Percentiles rank a stretch among this genome's conserved stretches.
Conservation (phyloP, 2,329 filamentous ascomycete species). For the Didymella segeticola region DNA sequence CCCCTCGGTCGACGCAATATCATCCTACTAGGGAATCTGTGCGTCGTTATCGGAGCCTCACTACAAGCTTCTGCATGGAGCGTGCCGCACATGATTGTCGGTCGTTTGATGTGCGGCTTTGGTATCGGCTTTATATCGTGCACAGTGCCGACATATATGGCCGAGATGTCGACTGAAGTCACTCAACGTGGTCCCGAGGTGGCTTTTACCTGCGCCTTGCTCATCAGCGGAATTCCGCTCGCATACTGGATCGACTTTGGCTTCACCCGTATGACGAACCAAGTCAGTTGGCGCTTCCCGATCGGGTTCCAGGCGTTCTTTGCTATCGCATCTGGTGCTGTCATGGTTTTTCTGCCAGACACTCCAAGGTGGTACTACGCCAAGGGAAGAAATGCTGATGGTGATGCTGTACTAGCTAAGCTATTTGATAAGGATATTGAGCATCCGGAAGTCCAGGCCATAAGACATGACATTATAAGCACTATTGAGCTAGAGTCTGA, state of each 20-base stretch:
- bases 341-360: conserved; percentile 54
- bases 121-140: conserved; percentile 56
- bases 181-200: conserved; percentile 49
- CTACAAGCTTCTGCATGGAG: conserved; percentile 54
- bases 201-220: conserved; percentile 55
- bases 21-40: conserved; percentile 54
- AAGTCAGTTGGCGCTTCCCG: conserved; percentile 54
- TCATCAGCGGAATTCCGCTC: conserved; percentile 55
- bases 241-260: conserved; percentile 60
- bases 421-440: conserved; percentile 34
- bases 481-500: conserved; percentile 34
- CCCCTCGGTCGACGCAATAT: conserved; percentile 54
- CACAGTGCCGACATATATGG: conserved; percentile 47
- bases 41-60: conserved; percentile 55
- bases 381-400: conserved; percentile 51
- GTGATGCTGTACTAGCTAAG: conserved; percentile 54
- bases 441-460: conserved; percentile 20
- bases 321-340: conserved; percentile 52
- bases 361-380: conserved; percentile 54
- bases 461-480: conserved; percentile 35
- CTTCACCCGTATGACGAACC: conserved; percentile 52
- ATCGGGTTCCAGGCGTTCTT: conserved; percentile 58
- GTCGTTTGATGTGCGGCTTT: conserved; percentile 53
- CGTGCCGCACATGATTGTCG: conserved; percentile 57
- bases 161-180: conserved; percentile 23